Evolutionary conservation across 306 rosid genomes (phyloP).

Genomic region (Corylus americana): DNA sequence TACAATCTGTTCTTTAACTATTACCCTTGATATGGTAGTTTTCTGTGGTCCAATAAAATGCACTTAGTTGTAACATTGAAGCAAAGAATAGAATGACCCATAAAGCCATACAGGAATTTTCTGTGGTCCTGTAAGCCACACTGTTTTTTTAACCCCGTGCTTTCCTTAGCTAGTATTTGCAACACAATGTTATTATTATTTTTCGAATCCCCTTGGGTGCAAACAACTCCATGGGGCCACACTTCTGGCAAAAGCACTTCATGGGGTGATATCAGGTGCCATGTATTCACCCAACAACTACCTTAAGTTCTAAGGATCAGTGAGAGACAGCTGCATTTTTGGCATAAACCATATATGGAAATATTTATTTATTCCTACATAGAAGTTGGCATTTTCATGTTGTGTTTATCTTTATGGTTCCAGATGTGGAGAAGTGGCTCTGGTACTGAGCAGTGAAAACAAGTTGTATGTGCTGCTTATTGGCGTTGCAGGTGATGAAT

Average conservation of each 20-base stretch:
- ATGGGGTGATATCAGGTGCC: background rate
- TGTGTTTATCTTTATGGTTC: constrained; percentile 19
- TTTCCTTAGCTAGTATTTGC: no score
- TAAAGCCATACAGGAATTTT: background rate
- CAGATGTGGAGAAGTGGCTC: constrained; percentile 69
- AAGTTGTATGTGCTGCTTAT: constrained; percentile 73
- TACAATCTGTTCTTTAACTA: no score
- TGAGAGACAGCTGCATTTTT: background rate
- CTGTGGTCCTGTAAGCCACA: background rate
- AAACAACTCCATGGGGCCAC: no score
- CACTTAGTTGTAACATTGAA: background rate
- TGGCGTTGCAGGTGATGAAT: constrained; percentile 48
- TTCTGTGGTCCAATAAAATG: background rate
- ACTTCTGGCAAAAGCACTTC: background rate
- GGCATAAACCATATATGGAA: background rate
- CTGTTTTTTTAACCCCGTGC: no score
- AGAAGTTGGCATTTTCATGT: constrained; percentile 1
- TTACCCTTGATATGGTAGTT: background rate
- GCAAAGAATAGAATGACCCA: background rate
- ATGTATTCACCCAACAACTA: background rate
- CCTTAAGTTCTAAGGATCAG: background rate
- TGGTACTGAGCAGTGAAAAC: constrained; percentile 71
- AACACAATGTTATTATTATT: background rate
- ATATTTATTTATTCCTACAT: background rate
- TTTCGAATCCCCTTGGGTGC: no score